These are phyloP conservation scores for Allium sativum DNA, from an alignment of 106 monocot genomes.

Conservation along the genomic window DNA sequence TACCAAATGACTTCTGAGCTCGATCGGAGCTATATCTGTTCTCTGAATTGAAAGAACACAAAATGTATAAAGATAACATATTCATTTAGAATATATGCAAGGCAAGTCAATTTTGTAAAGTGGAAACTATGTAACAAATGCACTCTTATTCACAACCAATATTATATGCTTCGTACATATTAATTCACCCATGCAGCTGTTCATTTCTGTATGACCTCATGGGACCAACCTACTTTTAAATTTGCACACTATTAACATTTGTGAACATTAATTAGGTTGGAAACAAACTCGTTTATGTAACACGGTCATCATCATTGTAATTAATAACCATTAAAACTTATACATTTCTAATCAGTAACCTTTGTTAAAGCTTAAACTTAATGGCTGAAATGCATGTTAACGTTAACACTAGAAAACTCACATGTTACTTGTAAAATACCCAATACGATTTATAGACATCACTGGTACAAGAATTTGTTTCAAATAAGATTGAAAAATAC, in stretches of 20 bases:
- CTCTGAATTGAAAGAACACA: constrained; percentile 14
- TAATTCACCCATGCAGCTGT: too few relatives aligned
- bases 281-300: not conserved
- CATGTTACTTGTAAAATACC: not conserved
- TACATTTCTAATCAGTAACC: too few relatives aligned
- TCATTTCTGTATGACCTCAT: too few relatives aligned
- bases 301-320: not conserved
- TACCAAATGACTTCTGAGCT: constrained; percentile 54
- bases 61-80: not conserved
- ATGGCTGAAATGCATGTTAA: not conserved
- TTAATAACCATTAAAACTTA: not conserved
- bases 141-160: too few relatives aligned
- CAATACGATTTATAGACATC: too few relatives aligned
- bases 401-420: not conserved
- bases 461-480: too few relatives aligned
- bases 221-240: not conserved
- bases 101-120: too few relatives aligned
- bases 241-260: not conserved
- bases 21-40: constrained; percentile 40
- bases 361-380: not conserved
- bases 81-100: not conserved
- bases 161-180: too few relatives aligned
- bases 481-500: too few relatives aligned
- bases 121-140: too few relatives aligned
- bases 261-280: not conserved